Percentiles rank a stretch among this genome's conserved stretches.
Conservation (phyloP, 2,329 filamentous ascomycete genomes). For the Ceratocystis diversiconidia region DNA sequence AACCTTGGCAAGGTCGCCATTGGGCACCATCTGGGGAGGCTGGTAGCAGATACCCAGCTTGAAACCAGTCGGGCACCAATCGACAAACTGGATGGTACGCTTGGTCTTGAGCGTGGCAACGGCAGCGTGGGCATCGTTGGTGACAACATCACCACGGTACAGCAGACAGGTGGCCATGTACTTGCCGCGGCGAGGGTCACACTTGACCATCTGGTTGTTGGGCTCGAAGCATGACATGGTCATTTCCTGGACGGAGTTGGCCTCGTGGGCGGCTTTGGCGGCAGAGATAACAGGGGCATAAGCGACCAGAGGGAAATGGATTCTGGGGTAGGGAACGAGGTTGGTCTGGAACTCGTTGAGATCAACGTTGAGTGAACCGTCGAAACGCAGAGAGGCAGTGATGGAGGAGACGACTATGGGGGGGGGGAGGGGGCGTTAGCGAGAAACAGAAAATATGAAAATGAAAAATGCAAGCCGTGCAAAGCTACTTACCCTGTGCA, state of each 20-base stretch:
- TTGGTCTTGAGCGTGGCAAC: constrained; percentile 98
- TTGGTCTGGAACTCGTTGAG: constrained; percentile 99
- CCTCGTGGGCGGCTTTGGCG: constrained; percentile 91
- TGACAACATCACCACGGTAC: constrained; percentile 96
- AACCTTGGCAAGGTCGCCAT: constrained; percentile 94
- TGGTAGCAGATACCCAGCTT: constrained; percentile 99
- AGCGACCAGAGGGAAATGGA: constrained; percentile 96
- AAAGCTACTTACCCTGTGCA: constrained; percentile 56
- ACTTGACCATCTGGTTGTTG: constrained; percentile 99
- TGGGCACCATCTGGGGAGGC: constrained; percentile 66
- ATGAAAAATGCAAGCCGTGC: background rate
- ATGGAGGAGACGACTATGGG: constrained; percentile 86
- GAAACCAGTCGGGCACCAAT: constrained; percentile 99
- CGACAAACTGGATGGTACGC: constrained; percentile 97
- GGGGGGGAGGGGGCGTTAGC: constrained; percentile 22
- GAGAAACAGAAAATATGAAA: background rate
- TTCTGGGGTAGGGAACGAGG: constrained; percentile 94
- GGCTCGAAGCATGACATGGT: constrained; percentile 99
- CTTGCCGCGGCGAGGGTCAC: constrained; percentile 95
- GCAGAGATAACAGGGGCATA: constrained; percentile 91
- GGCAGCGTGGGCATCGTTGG: constrained; percentile 84
- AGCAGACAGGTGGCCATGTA: constrained; percentile 99
- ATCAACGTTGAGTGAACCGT: constrained; percentile 97
- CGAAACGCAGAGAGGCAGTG: constrained; percentile 94
- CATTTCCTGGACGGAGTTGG: constrained; percentile 97